phyloP scores from a whole-genome alignment of 345 rosid genomes.

The Hibiscus trionum region DNA sequence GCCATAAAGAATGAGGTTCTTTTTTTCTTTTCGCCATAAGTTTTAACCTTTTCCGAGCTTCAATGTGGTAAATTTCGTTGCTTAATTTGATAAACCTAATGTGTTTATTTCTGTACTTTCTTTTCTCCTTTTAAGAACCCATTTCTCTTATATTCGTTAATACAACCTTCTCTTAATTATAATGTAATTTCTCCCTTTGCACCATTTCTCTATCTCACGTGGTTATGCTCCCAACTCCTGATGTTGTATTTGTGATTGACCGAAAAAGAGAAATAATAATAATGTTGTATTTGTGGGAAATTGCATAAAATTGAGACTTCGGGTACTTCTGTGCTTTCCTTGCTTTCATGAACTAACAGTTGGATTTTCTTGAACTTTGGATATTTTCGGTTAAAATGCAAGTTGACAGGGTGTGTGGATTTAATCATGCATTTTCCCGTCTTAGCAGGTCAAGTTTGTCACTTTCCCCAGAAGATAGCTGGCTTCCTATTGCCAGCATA shows the following conservation, averaged over 20 bases:
- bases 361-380: not conserved
- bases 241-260: not conserved
- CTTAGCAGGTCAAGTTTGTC: constrained; percentile 67
- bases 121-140: not conserved
- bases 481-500: constrained; percentile 93
- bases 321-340: not conserved
- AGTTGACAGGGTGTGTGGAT: not conserved
- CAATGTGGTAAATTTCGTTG: not conserved
- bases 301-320: not conserved
- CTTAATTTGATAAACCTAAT: not conserved
- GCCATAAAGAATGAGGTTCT: not conserved
- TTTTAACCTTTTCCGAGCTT: not conserved
- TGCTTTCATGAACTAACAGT: not conserved
- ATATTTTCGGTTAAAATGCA: not conserved
- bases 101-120: not conserved
- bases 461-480: constrained; percentile 76
- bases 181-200: not conserved
- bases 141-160: not conserved
- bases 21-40: not conserved
- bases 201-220: not conserved
- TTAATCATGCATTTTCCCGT: not conserved
- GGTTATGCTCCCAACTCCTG: not conserved
- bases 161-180: constrained; percentile 3
- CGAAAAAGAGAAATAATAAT: too few relatives aligned
- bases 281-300: not conserved